Percentiles rank a stretch among this genome's conserved stretches.
Evolutionary conservation across 2,329 filamentous ascomycete genomes (phyloP).

Genomic region (Penicillium expansum): DNA sequence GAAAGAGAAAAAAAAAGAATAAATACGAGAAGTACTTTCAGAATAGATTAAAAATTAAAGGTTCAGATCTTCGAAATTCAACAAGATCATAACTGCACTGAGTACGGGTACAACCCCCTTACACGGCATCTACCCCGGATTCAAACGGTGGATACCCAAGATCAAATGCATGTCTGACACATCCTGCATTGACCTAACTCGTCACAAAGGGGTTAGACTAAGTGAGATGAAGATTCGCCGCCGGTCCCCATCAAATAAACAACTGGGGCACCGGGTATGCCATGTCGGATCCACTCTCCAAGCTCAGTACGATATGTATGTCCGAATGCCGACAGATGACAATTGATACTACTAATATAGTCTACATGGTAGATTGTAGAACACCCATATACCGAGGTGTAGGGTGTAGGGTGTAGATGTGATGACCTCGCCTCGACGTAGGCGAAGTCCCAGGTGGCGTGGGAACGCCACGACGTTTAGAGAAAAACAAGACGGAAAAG

Average conservation of each 20-base stretch:
- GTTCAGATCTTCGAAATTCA: background rate
- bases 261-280: conserved; percentile 5
- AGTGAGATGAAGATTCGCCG: conserved; percentile 5
- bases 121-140: conserved; percentile 15
- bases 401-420: background rate
- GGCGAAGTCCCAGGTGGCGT: background rate
- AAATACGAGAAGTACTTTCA: background rate
- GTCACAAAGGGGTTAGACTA: background rate
- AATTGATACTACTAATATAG: background rate
- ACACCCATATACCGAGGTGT: background rate
- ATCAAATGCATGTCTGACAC: background rate
- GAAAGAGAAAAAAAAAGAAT: background rate
- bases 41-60: background rate
- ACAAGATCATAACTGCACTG: background rate
- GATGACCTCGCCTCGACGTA: conserved; percentile 3
- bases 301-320: background rate
- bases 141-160: background rate
- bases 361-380: background rate
- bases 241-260: conserved; percentile 10
- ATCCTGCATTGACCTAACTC: background rate
- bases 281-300: conserved; percentile 4
- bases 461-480: background rate
- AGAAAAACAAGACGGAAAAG: background rate
- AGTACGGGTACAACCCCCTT: background rate
- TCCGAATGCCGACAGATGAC: background rate